These are phyloP conservation scores for Dryas drummondii DNA, from an alignment of 306 rosid species.

Conservation along the genomic window DNA sequence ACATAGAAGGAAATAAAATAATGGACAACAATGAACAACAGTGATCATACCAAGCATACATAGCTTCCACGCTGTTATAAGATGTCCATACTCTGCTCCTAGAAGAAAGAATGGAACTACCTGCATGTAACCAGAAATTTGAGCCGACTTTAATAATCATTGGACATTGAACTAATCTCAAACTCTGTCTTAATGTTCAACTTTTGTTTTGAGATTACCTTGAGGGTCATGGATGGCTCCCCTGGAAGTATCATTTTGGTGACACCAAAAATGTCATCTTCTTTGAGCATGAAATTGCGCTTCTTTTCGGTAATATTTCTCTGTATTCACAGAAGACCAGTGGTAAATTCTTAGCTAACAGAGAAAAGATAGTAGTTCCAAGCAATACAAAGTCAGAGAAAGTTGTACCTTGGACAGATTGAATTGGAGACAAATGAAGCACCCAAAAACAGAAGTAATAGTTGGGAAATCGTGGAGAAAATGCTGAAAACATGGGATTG, in stretches of 20 bases:
- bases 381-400: not conserved
- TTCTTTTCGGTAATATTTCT: conserved; percentile 49
- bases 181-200: conserved; percentile 19
- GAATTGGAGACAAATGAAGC: conserved; percentile 71
- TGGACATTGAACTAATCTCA: conserved; percentile 19
- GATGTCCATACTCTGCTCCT: conserved; percentile 84
- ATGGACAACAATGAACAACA: conserved; percentile 10
- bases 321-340: no score
- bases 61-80: conserved; percentile 74
- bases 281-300: conserved; percentile 51
- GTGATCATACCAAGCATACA: conserved; percentile 58
- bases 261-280: conserved; percentile 62
- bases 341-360: conserved; percentile 28
- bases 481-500: conserved; percentile 44
- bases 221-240: conserved; percentile 83
- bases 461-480: conserved; percentile 63
- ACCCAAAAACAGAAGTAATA: conserved; percentile 59
- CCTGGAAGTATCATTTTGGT: conserved; percentile 72
- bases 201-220: conserved; percentile 42
- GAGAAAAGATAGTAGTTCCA: not conserved
- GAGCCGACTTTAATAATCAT: conserved; percentile 11
- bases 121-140: conserved; percentile 42
- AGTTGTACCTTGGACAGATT: conserved; percentile 45
- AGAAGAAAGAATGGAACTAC: conserved; percentile 74
- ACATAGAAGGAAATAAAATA: not conserved